Conservation (phyloP, 164 flowering plant species). For the Tinospora cordifolia region DNA sequence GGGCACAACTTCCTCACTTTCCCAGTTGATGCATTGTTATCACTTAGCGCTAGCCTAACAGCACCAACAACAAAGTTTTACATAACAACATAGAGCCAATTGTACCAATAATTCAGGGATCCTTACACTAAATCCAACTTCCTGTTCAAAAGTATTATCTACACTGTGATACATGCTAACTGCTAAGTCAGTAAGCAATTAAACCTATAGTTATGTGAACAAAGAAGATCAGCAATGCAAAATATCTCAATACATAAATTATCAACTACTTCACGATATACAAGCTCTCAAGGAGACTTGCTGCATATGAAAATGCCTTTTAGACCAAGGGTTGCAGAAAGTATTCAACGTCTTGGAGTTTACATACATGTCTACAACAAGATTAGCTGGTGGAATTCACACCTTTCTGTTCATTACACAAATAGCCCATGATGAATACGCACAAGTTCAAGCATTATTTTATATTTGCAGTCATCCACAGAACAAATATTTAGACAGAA, state of each 20-base stretch:
- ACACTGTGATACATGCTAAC: neutral
- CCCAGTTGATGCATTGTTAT: too few relatives aligned
- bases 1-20: too few relatives aligned
- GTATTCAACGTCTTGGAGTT: neutral
- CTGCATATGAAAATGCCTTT: neutral
- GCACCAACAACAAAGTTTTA: too few relatives aligned
- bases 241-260: neutral
- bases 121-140: neutral
- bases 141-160: neutral
- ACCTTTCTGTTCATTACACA: neutral
- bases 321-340: neutral
- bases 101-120: neutral
- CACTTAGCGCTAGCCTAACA: too few relatives aligned
- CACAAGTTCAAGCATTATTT: neutral
- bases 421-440: neutral
- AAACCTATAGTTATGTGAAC: neutral
- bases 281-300: neutral
- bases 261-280: neutral
- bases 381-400: neutral
- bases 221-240: neutral
- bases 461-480: neutral
- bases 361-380: neutral
- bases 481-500: neutral
- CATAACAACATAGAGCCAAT: too few relatives aligned
- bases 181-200: neutral